phyloP scores from a whole-genome alignment of 2,329 filamentous ascomycete species.

The Epichloe gansuensis region DNA sequence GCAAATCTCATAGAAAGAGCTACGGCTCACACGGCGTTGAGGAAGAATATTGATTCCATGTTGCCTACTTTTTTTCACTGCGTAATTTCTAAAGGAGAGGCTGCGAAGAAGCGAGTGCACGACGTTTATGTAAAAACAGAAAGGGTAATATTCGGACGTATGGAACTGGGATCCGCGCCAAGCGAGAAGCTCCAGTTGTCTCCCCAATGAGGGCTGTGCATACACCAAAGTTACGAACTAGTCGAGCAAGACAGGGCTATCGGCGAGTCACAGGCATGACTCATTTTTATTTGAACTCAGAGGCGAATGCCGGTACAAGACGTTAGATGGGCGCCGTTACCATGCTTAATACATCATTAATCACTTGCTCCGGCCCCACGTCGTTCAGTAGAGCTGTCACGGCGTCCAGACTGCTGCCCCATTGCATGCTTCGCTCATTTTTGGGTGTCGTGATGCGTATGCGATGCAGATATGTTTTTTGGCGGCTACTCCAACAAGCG shows the following conservation, averaged over 20 bases:
- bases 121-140: background rate
- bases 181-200: too few species aligned
- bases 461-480: slow-evolving; percentile 77
- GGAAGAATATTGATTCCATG: background rate
- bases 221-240: background rate
- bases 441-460: slow-evolving; percentile 57
- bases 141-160: too few species aligned
- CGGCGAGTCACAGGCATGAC: background rate
- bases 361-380: slow-evolving; percentile 47
- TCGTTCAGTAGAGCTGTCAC: slow-evolving; percentile 55
- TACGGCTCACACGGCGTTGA: background rate
- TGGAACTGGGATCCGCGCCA: too few species aligned
- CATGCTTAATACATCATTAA: slow-evolving; percentile 50
- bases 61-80: too few species aligned
- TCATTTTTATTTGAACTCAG: background rate
- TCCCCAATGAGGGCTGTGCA: background rate
- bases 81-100: background rate
- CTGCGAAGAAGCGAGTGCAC: background rate
- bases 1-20: slow-evolving; percentile 46
- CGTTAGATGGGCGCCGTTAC: slow-evolving; percentile 30
- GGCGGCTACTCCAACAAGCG: slow-evolving; percentile 69
- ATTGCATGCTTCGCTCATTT: slow-evolving; percentile 80
- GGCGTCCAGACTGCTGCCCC: slow-evolving; percentile 68
- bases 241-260: background rate
- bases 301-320: background rate